Conservation (phyloP, 441 rosid species). For the Populus tomentosa region DNA sequence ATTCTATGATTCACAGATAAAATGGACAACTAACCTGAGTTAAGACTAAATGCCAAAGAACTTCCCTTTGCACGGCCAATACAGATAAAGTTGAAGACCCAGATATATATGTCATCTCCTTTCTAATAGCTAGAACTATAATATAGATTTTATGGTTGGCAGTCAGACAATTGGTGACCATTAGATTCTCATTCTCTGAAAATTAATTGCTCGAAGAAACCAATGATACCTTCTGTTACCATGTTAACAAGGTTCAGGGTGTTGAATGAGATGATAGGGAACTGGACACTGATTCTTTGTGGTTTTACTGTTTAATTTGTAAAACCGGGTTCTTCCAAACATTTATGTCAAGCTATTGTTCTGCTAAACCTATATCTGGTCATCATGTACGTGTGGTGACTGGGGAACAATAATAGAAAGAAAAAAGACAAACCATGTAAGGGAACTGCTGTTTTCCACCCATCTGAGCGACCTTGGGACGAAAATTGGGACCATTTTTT, state of each 20-base stretch:
- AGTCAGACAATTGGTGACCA: neutral
- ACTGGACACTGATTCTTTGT: neutral
- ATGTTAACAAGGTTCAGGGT: neutral
- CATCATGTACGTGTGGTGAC: neutral
- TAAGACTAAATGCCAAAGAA: neutral
- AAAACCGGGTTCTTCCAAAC: neutral
- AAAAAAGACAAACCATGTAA: constrained; percentile 67
- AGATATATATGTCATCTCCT: neutral
- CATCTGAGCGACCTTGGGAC: constrained; percentile 72
- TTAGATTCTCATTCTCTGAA: neutral
- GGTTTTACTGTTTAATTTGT: neutral
- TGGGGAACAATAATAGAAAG: constrained; percentile 12
- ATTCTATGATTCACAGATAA: neutral
- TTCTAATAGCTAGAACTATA: neutral
- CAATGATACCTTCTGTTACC: neutral
- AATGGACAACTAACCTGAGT: neutral
- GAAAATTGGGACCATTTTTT: constrained; percentile 77
- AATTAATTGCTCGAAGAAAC: neutral
- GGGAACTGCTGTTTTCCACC: constrained; percentile 92
- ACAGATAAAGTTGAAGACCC: neutral
- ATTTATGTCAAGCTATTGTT: neutral
- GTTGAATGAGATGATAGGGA: neutral
- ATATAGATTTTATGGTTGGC: neutral
- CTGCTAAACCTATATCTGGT: too few species aligned
- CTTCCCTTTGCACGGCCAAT: neutral